Conservation (phyloP, 306 rosid species). For the Corylus heterophylla region DNA sequence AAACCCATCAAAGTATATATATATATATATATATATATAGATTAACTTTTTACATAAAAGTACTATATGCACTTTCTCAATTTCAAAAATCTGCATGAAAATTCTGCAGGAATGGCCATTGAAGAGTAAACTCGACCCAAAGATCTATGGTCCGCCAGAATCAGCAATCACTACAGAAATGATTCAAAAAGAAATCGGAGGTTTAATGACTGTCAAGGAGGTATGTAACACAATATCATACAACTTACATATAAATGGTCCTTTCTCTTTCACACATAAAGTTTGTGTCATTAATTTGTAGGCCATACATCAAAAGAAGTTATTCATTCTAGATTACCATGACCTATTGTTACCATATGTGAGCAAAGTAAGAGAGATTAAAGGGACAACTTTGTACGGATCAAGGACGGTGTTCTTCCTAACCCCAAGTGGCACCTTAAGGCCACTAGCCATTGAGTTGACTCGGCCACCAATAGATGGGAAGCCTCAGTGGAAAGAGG, state of each 20-base stretch:
- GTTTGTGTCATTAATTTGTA: background rate
- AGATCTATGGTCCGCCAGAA: slow-evolving; percentile 64
- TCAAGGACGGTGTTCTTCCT: slow-evolving; percentile 76
- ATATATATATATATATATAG: too few relatives aligned
- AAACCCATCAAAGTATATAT: too few relatives aligned
- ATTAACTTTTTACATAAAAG: too few relatives aligned
- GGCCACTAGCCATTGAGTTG: slow-evolving; percentile 73
- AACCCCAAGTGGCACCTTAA: slow-evolving; percentile 43
- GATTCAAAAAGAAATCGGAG: slow-evolving; percentile 58
- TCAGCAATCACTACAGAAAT: slow-evolving; percentile 63
- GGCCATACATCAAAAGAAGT: slow-evolving; percentile 65
- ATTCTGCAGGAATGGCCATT: slow-evolving; percentile 85
- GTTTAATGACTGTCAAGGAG: slow-evolving; percentile 48
- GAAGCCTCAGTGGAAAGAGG: slow-evolving; percentile 73
- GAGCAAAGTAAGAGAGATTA: slow-evolving; percentile 47
- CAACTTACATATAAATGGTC: background rate
- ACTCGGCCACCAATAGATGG: slow-evolving; percentile 66
- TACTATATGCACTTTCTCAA: too few relatives aligned
- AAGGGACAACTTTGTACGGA: slow-evolving; percentile 76
- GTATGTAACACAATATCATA: slow-evolving; percentile 23
- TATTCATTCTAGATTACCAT: slow-evolving; percentile 78
- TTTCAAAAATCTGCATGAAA: background rate
- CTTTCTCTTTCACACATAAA: background rate
- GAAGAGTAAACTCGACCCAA: slow-evolving; percentile 71
- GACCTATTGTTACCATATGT: slow-evolving; percentile 71